Base-by-base conservation (phyloP, 345 rosid genomes). In the Balakata baccata region DNA sequence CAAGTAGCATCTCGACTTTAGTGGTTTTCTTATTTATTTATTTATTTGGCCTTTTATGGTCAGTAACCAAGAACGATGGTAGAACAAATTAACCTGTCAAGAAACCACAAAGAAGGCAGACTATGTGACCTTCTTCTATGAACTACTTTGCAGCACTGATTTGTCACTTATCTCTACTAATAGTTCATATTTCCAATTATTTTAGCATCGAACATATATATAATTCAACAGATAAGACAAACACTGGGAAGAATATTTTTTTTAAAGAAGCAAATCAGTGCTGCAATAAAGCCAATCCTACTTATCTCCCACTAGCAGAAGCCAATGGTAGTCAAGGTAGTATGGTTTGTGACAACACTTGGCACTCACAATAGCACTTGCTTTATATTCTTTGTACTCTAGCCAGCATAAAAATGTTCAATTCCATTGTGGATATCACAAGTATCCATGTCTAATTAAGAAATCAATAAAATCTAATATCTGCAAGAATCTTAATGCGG, bases 301-400 rank as follows among this genome's bases (percentile, higher is more conserved):
- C 73, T 75, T 68, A 76, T 71, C 66, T 46, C 47, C 74, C 39
- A 67, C 85, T 72, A 51, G 57, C 45, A 50, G 41, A 46, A 78
- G 77, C 84, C 84, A 78, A 80, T 82, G 47, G 78, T 57, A 43
- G 50, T 52, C 62, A 71, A 46, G 59, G 43, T 70, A 45, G 37
- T 22, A 70, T 68, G 76, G 47, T 62, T 20, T 10, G 25, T 84
- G 84, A 77, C 82, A 51, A 66, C 75, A 73, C 72, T 73, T 73
- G 79, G 39, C 79, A 82, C 81, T 75, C 67, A 60, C 70, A 80
- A 56, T 59, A 51, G 64, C 38, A 47, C 39, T 72, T 69, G 78
- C 75, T 73, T 77, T 80, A 46, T 39, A 52, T 53, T n/a, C 68
- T 74, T 75, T 79, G 20, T 38, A 53, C 59, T 39, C 13, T 14